phyloP scores from a whole-genome alignment of 257 asterid species.

The Solanum infundibuliforme region DNA sequence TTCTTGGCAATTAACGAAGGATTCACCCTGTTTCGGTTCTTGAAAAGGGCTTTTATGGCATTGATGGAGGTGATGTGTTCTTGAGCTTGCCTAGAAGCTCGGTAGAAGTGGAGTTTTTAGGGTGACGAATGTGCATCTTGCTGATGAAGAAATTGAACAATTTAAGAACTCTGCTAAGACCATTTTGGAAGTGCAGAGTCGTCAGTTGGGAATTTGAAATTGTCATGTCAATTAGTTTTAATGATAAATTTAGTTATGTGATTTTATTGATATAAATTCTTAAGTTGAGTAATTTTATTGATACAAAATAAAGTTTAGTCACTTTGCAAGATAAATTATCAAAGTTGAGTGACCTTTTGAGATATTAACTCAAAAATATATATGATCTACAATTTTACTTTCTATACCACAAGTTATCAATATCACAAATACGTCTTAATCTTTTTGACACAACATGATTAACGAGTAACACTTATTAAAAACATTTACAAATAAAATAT shows the following conservation, averaged over 20 bases:
- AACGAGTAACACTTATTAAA: too few species aligned
- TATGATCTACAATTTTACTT: not conserved
- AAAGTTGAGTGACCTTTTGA: too few species aligned
- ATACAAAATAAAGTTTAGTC: too few species aligned
- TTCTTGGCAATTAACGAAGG: constrained; percentile 57
- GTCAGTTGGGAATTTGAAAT: constrained; percentile 43
- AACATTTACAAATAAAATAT: not conserved
- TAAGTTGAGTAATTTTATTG: too few species aligned
- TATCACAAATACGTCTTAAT: not conserved
- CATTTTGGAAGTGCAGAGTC: constrained; percentile 56
- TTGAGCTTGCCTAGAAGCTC: constrained; percentile 73
- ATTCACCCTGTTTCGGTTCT: constrained; percentile 82
- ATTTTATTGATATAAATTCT: too few species aligned
- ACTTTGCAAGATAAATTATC: too few species aligned
- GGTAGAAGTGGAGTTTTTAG: constrained; percentile 63
- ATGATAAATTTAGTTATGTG: too few species aligned
- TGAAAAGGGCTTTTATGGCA: constrained; percentile 56
- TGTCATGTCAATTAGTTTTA: too few species aligned
- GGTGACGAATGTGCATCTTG: constrained; percentile 58
- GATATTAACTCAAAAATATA: not conserved
- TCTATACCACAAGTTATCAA: not conserved
- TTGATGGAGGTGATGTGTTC: constrained; percentile 52
- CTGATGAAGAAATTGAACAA: constrained; percentile 48
- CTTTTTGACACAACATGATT: not conserved
- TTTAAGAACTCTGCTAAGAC: constrained; percentile 58